Evolutionary conservation across 768 basidiomycete species (phyloP).

Genomic region (Pholiota microspora): DNA sequence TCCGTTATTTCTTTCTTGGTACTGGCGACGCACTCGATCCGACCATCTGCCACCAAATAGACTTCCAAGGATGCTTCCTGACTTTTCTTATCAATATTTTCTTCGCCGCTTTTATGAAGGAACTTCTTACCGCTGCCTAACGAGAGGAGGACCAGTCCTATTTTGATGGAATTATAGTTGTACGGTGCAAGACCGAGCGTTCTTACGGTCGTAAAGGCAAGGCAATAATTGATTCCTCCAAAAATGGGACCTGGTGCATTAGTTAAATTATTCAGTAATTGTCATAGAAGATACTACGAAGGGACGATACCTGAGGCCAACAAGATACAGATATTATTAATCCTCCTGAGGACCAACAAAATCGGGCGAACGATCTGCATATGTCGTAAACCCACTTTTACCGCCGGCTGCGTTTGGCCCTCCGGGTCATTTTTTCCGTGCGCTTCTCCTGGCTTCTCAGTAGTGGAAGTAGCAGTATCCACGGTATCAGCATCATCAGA

Average conservation of each 20-base stretch:
- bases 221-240: conserved; percentile 5
- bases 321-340: conserved; percentile 67
- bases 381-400: conserved; percentile 60
- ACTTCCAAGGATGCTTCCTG: conserved; percentile 37
- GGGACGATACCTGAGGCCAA: conserved; percentile 55
- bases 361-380: conserved; percentile 71
- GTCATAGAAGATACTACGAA: not conserved
- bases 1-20: conserved; percentile 33
- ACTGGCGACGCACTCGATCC: conserved; percentile 31
- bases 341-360: conserved; percentile 50
- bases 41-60: conserved; percentile 38
- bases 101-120: too few species aligned
- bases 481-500: not conserved
- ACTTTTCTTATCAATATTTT: too few species aligned
- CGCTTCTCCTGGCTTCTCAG: not conserved
- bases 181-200: conserved; percentile 33
- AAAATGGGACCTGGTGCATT: not conserved
- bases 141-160: conserved; percentile 71
- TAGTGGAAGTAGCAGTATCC: not conserved
- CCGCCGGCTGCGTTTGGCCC: not conserved
- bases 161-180: conserved; percentile 59
- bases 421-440: not conserved
- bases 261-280: not conserved
- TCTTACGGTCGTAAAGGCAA: conserved; percentile 4
- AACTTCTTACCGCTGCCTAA: conserved; percentile 47